Evolutionary conservation across 805 yeast species (phyloP).

Genomic region (Nakazawaea ishiwadae): DNA sequence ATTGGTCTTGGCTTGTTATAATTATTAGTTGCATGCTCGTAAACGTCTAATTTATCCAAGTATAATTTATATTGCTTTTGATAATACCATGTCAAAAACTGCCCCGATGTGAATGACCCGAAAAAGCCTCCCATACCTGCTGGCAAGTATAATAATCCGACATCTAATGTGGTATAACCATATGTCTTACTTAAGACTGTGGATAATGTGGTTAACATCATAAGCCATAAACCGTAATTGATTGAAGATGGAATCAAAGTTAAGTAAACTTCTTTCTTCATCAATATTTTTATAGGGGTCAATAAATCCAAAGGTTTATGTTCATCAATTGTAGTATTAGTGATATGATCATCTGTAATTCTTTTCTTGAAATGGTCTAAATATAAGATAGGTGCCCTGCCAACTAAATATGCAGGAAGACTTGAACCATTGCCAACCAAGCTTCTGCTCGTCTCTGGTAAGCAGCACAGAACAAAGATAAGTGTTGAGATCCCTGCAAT

Average conservation of each 20-base stretch:
- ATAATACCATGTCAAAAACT: slow-evolving; percentile 46
- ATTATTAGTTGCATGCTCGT: slow-evolving; percentile 4
- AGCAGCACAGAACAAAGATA: slow-evolving; percentile 25
- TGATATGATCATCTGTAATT: slow-evolving; percentile 24
- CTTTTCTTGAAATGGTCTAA: slow-evolving; percentile 25
- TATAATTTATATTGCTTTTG: slow-evolving; percentile 17
- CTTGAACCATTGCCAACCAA: slow-evolving; percentile 71
- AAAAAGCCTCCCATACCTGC: slow-evolving; percentile 59
- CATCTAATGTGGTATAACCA: slow-evolving; percentile 41
- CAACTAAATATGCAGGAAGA: slow-evolving; percentile 37
- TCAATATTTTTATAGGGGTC: slow-evolving; percentile 40
- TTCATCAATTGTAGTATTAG: slow-evolving; percentile 17
- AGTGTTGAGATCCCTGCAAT: slow-evolving; percentile 52
- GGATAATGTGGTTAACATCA: slow-evolving; percentile 56
- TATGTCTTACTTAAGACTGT: slow-evolving; percentile 44
- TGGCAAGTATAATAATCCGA: slow-evolving; percentile 64
- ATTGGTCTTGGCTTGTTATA: slow-evolving; percentile 26
- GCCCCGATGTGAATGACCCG: slow-evolving; percentile 54
- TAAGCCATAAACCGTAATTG: slow-evolving; percentile 60
- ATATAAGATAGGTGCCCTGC: slow-evolving; percentile 41
- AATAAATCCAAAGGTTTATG: slow-evolving; percentile 13
- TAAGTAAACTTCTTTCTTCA: slow-evolving; percentile 37
- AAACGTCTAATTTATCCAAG: slow-evolving; percentile 3
- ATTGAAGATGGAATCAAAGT: slow-evolving; percentile 51
- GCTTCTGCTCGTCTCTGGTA: slow-evolving; percentile 75